phyloP scores from a whole-genome alignment of 345 rosid species.

The Populus davidiana region DNA sequence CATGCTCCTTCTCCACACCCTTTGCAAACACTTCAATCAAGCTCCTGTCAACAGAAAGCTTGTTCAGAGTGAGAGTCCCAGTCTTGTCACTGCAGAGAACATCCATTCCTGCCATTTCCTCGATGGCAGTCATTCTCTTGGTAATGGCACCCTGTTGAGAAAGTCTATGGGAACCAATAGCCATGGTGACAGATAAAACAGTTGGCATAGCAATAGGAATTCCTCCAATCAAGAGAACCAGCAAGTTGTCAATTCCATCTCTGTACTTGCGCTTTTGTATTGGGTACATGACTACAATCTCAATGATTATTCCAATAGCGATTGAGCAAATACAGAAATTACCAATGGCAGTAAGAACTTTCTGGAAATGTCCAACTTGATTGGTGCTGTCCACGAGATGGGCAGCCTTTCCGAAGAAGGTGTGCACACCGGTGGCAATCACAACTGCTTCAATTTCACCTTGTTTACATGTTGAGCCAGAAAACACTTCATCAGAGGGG shows the following conservation, averaged over 20 bases:
- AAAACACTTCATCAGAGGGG: conserved; percentile 78
- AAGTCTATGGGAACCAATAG: conserved; percentile 85
- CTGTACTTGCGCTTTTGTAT: conserved; percentile 71
- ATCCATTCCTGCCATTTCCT: conserved; percentile 98
- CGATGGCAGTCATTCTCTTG: conserved; percentile 95
- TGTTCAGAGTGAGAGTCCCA: conserved; percentile 80
- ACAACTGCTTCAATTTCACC: conserved; percentile 90
- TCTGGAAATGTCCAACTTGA: conserved; percentile 90
- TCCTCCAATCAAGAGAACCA: conserved; percentile 90
- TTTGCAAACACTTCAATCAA: conserved; percentile 69
- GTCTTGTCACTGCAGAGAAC: conserved; percentile 93
- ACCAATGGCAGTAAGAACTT: conserved; percentile 79
- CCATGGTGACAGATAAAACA: conserved; percentile 94
- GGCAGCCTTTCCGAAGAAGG: conserved; percentile 96
- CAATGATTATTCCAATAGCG: conserved; percentile 60
- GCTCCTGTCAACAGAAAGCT: conserved; percentile 68
- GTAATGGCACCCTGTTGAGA: conserved; percentile 87
- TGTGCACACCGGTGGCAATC: conserved; percentile 90
- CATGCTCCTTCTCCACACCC: conserved; percentile 69
- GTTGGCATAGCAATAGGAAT: conserved; percentile 95
- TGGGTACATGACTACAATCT: conserved; percentile 75
- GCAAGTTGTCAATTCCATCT: conserved; percentile 77
- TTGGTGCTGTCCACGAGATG: conserved; percentile 87
- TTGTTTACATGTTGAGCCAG: conserved; percentile 90
- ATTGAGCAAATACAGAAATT: conserved; percentile 94